A percentile compares a stretch with the other conserved stretches of the same genome.
phyloP scores from a whole-genome alignment of 1,139 yeast genomes.

The Geotrichum bryndzae region DNA sequence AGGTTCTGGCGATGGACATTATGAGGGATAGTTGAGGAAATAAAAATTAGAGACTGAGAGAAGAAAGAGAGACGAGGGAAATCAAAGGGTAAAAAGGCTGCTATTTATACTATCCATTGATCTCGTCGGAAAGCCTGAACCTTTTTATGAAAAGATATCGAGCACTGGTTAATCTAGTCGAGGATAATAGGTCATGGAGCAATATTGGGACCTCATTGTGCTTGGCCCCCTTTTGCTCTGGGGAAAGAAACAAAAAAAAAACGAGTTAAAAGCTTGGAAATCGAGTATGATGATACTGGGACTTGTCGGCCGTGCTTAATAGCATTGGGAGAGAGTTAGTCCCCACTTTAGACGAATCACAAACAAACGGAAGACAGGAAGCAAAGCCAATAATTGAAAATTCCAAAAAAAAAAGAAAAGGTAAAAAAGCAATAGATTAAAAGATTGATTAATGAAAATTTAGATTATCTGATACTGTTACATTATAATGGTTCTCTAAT shows the following conservation, averaged over 20 bases:
- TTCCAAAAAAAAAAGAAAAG: not conserved
- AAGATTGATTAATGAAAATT: no score
- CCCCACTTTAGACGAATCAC: not conserved
- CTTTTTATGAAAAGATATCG: no score
- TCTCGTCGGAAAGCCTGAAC: not conserved
- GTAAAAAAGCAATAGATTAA: not conserved
- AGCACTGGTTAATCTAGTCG: no score
- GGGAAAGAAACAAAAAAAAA: not conserved
- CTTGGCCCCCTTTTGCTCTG: no score
- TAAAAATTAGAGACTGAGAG: not conserved
- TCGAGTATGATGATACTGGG: no score
- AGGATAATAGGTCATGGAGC: not conserved
- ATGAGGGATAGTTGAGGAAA: not conserved
- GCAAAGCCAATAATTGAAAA: not conserved
- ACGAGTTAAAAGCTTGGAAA: not conserved
- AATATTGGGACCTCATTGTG: not conserved
- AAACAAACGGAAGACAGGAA: not conserved
- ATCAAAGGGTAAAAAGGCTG: not conserved
- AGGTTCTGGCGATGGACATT: conserved; percentile 13
- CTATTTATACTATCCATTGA: not conserved
- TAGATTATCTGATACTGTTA: no score
- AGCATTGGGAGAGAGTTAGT: not conserved
- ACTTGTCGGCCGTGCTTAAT: not conserved
- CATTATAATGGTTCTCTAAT: no score
- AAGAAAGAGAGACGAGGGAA: not conserved